Evolutionary conservation across 257 asterid species (phyloP).

Genomic region (Solanum lycopersicoides): DNA sequence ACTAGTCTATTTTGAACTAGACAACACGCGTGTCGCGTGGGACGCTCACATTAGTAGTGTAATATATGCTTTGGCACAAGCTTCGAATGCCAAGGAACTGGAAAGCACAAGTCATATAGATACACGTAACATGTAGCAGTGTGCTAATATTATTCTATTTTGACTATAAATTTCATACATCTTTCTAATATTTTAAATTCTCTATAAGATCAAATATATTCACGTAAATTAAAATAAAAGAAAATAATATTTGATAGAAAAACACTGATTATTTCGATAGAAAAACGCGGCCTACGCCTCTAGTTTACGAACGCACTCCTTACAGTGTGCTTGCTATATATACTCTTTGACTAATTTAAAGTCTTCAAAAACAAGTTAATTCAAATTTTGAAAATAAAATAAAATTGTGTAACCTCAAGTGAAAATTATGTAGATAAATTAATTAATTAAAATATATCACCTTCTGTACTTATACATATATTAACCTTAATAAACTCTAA

Average conservation of each 20-base stretch:
- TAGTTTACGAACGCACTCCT: not conserved
- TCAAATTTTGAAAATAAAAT: too few species aligned
- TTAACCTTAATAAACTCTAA: too few species aligned
- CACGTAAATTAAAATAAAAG: too few species aligned
- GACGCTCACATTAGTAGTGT: not conserved
- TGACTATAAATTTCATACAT: not conserved
- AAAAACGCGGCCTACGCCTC: not conserved
- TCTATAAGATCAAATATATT: not conserved
- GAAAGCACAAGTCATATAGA: not conserved
- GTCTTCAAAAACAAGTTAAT: too few species aligned
- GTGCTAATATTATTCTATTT: not conserved
- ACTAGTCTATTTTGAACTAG: too few species aligned
- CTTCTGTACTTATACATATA: too few species aligned
- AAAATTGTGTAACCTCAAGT: too few species aligned
- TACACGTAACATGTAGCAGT: not conserved
- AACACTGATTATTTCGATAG: not conserved
- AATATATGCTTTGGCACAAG: not conserved
- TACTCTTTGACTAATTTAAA: not conserved
- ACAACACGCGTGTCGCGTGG: not conserved
- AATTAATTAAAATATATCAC: too few species aligned
- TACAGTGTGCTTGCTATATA: not conserved
- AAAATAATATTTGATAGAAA: too few species aligned
- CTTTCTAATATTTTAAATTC: not conserved
- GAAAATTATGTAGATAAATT: too few species aligned
- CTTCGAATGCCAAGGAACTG: not conserved